Base-by-base conservation (phyloP, 768 basidiomycete genomes). In the Pisolithus orientalis region DNA sequence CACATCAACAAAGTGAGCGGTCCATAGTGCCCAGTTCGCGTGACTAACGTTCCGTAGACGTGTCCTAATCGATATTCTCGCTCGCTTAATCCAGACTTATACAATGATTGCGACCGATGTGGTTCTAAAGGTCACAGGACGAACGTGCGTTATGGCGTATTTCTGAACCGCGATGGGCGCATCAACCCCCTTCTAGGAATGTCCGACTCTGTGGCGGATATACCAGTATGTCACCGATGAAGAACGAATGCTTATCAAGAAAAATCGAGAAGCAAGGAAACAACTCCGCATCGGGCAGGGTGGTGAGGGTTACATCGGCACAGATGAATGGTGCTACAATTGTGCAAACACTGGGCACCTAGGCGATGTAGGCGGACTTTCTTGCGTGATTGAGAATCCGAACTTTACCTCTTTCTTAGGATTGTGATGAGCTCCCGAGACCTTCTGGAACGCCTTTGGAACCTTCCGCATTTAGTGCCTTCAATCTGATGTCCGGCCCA, bases 271-370 rank as follows among this genome's bases (percentile, higher is more conserved):
- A 53, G 63, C 71, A 27, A 85, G 77, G 62, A 76, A 72, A 40
- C 63, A 70, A 4, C 62, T 83, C 6, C 61, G 62, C 11, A 66
- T 88, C 6, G 87, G 88, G 10, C 62, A 83, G 51, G 88, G 90
- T 13, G 86, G 88, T 9, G 90, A 90, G 64, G 87, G 84, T 6
- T 90, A 85, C 65, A 83, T 91, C 50, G 85, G 79, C 5, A 65
- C 68, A 32, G 87, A 88, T 61, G 74, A 80, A 58, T 91, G 85
- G 85, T 92, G 90, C 64, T 88, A 90, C 62, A 87, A 87, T 58
- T 92, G 90, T 57, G 90, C 85, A 39, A 70, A 70, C 28, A 66
- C 66, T 47, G 89, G 87, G 4, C 90, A 92, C 65, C 78, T 85
- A 64, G 90, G 90, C 44, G 90, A 91, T 59, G 89, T 90, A 61